Evolutionary conservation across 352 stramenopile species (phyloP), one percentile per base, ranked within the genome.

Genomic region (Globisporangium viniferum): DNA sequence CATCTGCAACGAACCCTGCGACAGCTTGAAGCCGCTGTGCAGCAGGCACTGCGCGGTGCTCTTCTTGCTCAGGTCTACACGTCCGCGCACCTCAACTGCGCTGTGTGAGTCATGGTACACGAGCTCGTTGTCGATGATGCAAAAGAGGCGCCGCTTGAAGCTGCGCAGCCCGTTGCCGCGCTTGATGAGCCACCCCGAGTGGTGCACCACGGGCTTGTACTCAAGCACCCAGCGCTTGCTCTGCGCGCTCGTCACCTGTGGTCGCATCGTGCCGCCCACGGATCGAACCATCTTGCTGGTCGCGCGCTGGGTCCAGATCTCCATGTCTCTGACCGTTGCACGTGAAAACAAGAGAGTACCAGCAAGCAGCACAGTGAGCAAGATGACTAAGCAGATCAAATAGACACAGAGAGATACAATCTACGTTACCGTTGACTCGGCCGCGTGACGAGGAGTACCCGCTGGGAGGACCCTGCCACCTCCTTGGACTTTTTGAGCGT

Each of bases 121-220:
- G 44, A 96, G 82, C 56, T 94, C 86, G 58, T 90, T 79, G 68
- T 93, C 88, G 49, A 94, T 76, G 68, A 96, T 91, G 73, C 84
- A 94, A 55, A 96, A 96, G 31, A 96, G 68, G 24, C 88, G 85
- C 24, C 88, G 85, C 70, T 96, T 96, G 72, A 94, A 96, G 63
- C 88, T 91, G 35, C 84, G 81, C 44, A 91, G 82, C 24, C 85
- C 88, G 53, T 90, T 78, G 33, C 82, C 88, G 22, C 86, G 85
- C 58, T 96, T 96, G 68, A 96, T 93, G 49, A 96, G 82, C 88
- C 88, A 96, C 10, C 88, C 88, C 31, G 88, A 96, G 66, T 94
- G 86, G 1, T 80, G 74, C 9, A 96, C 85, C 5, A 92, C 76
- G 1, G 88, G 88, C 57, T 94, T 94, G 78, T 94, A 94, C 67